Evolutionary conservation across 2,329 filamentous ascomycete species (phyloP).

Genomic region (Pseudogymnoascus sp.): DNA sequence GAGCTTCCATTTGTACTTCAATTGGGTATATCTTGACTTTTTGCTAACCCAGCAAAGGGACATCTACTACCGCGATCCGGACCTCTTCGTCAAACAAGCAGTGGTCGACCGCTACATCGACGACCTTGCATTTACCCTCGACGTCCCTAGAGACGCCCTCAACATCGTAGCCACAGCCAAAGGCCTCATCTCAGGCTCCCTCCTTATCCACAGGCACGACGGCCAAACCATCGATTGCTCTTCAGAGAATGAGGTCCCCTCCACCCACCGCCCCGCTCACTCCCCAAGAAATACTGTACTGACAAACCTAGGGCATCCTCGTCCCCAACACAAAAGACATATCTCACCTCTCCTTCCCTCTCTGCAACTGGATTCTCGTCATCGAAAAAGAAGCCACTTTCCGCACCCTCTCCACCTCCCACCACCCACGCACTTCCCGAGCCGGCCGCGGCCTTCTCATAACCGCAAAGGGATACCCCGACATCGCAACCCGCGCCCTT

Average conservation of each 20-base stretch:
- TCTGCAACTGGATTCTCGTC: conserved; percentile 57
- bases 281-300: conserved; percentile 5
- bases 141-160: conserved; percentile 52
- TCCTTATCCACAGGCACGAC: conserved; percentile 40
- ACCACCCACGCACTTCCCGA: conserved; percentile 43
- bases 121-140: conserved; percentile 63
- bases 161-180: conserved; percentile 72
- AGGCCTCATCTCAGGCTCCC: conserved; percentile 56
- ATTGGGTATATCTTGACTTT: neutral
- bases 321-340: conserved; percentile 49
- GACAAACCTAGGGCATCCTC: conserved; percentile 43
- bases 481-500: conserved; percentile 61
- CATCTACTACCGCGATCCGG: conserved; percentile 69
- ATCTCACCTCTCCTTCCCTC: conserved; percentile 39
- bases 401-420: conserved; percentile 51
- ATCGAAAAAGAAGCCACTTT: conserved; percentile 84
- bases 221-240: conserved; percentile 33
- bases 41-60: conserved; percentile 44
- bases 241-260: conserved; percentile 32
- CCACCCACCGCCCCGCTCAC: neutral
- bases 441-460: conserved; percentile 55
- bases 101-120: conserved; percentile 67
- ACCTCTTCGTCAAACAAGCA: conserved; percentile 60
- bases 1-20: conserved; percentile 3
- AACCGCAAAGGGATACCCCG: conserved; percentile 77